Base-by-base conservation (phyloP, 1,139 yeast genomes). In the Suhomyces bribrorum region DNA sequence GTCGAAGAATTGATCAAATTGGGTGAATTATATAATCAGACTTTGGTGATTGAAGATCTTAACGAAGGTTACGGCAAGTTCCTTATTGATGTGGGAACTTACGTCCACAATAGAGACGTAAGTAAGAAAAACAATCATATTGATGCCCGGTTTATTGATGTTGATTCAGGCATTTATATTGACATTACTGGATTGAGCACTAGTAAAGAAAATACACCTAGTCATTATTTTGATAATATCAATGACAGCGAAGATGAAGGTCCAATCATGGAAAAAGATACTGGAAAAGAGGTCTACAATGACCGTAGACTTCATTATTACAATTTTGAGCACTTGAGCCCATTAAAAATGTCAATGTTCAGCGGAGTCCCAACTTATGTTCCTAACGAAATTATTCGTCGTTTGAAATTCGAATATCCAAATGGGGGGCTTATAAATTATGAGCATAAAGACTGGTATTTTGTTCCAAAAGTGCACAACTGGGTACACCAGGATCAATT, bases 71-170 rank as follows among this genome's bases (percentile, higher is more conserved):
- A 56, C 38, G 62, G 62, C 2, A 54, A 50, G 36, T 58, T 44
- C 27, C 48, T 58, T 29, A 52, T 59, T 32, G 63, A 59, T 32
- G 53, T 56, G 17, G 62, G 62, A 3, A 52, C 61, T 6, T 58
- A 41, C 31, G 49, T 58, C 17, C 60, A 56, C 35, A 51, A 56
- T 34, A 39, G 64, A 38, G 61, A 49, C 14, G 48, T 53, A 24
- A 50, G 58, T 6, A 37, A 35, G 12, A 48, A 44, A 4, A 40
- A 41, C 5, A 59, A 59, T 41, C 59, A 56, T 35, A 57, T 58
- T 26, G 63, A 59, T 37, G 64, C 60, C 6, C 48, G 63, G 29
- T 58, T 58, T 32, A 48, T 59, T 14, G 63, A 59, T 26, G 56
- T 57, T 7, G 63, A 58, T 30, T 48, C 62, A 2, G 64, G 64